Conservation (phyloP, 1,284 basidiomycete genomes). For the Cyathus pygmaeus region DNA sequence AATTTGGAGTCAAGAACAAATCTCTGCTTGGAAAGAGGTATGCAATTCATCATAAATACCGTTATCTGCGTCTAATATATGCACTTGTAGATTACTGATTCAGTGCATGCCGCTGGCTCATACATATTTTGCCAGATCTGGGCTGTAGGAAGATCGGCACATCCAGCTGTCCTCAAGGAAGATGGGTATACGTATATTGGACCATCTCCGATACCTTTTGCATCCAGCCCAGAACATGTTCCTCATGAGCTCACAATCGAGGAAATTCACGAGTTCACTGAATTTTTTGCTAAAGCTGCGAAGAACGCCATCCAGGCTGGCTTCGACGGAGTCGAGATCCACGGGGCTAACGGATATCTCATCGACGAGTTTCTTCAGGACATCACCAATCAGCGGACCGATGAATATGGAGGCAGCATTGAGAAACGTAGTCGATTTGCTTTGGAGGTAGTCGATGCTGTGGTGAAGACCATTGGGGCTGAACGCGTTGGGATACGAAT, state of each 20-base stretch:
- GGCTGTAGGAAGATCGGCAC: conserved; percentile 28
- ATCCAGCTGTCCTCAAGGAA: neutral
- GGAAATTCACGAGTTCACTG: conserved; percentile 57
- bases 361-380: conserved; percentile 56
- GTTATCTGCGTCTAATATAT: neutral
- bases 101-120: conserved; percentile 35
- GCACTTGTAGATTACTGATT: conserved; percentile 16
- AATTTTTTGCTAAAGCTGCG: conserved; percentile 49
- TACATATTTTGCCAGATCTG: conserved; percentile 36
- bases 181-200: neutral
- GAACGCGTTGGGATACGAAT: conserved; percentile 52
- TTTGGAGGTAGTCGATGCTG: conserved; percentile 55
- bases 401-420: conserved; percentile 64
- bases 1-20: conserved; percentile 57
- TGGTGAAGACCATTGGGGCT: conserved; percentile 47
- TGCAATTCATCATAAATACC: conserved; percentile 1
- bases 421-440: conserved; percentile 62
- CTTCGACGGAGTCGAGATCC: conserved; percentile 59
- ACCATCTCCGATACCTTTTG: neutral
- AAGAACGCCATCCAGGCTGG: conserved; percentile 55
- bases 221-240: conserved; percentile 25
- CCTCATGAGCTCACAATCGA: conserved; percentile 46
- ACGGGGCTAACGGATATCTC: conserved; percentile 52
- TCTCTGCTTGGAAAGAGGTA: conserved; percentile 58
- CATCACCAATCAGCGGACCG: conserved; percentile 58